Evolutionary conservation across 805 yeast genomes (phyloP).

Genomic region (Saccharomycopsis fibuligera): DNA sequence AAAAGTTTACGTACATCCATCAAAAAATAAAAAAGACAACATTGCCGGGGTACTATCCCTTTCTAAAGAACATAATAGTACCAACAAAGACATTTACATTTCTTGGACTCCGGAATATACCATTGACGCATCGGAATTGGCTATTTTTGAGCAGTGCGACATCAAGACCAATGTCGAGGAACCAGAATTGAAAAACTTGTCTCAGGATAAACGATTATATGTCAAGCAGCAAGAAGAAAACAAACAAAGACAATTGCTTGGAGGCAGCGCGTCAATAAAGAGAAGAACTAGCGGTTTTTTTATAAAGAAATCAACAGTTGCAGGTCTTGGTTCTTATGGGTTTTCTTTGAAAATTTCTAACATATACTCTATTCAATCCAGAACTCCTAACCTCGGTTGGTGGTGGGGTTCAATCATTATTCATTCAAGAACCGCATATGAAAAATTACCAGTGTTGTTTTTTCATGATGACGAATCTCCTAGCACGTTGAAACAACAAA

Average conservation of each 20-base stretch:
- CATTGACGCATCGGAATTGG: constrained; percentile 26
- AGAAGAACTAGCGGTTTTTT: constrained; percentile 1
- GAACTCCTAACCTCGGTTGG: constrained; percentile 80
- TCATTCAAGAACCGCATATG: constrained; percentile 44
- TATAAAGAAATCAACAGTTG: constrained; percentile 10
- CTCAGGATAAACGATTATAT: constrained; percentile 1
- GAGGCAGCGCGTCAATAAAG: neutral
- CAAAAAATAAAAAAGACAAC: constrained; percentile 66
- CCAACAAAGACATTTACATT: constrained; percentile 51
- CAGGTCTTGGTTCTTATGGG: constrained; percentile 44
- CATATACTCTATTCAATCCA: constrained; percentile 72
- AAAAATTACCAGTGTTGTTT: constrained; percentile 72
- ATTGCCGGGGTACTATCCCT: constrained; percentile 71
- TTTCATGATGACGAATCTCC: constrained; percentile 89
- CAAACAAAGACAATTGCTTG: too few relatives aligned
- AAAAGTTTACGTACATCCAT: constrained; percentile 80
- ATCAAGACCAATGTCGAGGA: constrained; percentile 17
- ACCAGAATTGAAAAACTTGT: neutral
- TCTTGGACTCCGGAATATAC: constrained; percentile 64
- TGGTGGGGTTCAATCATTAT: constrained; percentile 88
- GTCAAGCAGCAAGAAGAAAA: neutral
- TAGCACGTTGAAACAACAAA: constrained; percentile 60
- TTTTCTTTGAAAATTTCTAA: constrained; percentile 56
- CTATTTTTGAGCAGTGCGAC: constrained; percentile 32
- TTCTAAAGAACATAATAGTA: constrained; percentile 43